Conservation (phyloP, 257 asterid species). For the Rhazya stricta region DNA sequence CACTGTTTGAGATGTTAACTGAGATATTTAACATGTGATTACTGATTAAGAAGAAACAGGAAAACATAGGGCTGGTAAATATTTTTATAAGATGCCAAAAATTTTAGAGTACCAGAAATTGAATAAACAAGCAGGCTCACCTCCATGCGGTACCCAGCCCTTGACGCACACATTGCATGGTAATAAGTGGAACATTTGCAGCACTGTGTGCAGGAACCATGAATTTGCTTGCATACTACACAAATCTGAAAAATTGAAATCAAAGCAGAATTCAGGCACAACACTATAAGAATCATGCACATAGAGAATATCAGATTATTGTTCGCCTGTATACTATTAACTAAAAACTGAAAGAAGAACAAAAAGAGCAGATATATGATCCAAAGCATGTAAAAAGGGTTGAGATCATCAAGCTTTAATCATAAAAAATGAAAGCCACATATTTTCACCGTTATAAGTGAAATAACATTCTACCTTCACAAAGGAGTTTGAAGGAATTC, state of each 20-base stretch:
- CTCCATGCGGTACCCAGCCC: constrained; percentile 99
- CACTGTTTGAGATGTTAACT: background rate
- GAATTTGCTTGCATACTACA: constrained; percentile 98
- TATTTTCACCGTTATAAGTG: background rate
- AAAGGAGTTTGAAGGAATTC: constrained; percentile 85
- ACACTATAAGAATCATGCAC: background rate
- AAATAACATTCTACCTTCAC: constrained; percentile 55
- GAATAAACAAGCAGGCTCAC: constrained; percentile 37
- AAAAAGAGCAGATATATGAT: background rate
- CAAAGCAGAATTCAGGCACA: constrained; percentile 1
- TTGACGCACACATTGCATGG: constrained; percentile 94
- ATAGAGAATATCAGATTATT: background rate
- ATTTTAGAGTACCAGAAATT: background rate
- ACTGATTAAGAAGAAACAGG: background rate
- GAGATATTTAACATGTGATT: background rate
- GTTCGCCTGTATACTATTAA: background rate
- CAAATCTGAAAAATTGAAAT: constrained; percentile 54
- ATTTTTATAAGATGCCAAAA: background rate
- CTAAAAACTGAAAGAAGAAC: background rate
- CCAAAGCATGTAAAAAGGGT: background rate
- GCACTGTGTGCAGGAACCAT: constrained; percentile 98
- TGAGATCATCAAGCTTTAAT: background rate
- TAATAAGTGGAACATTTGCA: constrained; percentile 88
- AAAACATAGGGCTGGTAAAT: background rate
- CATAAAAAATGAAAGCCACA: background rate